Evolutionary conservation across 176 grass and related monocot species (phyloP), one percentile per base, ranked within the genome.

Genomic region (Juncus effusus): DNA sequence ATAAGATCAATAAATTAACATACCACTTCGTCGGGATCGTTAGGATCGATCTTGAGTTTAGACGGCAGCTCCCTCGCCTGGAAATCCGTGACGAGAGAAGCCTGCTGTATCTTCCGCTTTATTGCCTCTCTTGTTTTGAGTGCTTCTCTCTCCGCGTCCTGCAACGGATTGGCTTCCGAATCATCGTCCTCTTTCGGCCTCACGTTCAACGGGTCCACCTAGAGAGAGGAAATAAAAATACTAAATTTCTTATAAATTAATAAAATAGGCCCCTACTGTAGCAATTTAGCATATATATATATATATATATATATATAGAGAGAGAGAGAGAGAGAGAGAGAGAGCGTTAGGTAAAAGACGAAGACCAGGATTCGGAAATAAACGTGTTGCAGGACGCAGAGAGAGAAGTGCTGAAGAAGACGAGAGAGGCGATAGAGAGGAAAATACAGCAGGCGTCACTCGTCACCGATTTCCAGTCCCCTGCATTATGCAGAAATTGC

Each of bases 21-120:
- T 28, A 99, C 94, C 59, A 99, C 88, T 70, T 99, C 94, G 36
- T 99, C 94, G 41, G 89, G 73, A 73, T 99, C 94, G 82, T 65
- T 87, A 50, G 94, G 89, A 67, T 99, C 94, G 3, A 99, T 93
- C n/a, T 70, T 80, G 77, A 93, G 85, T 81, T 99, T 99, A 36
- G 89, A 52, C 35, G 95, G 89, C 69, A 99, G 71, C 45, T 71
- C 80, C 28, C 85, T 82, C 15, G 73, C 67, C 75, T 99, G 88
- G 63, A 93, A 99, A 41, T 91, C 85, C 64, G 86, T 82, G n/a
- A 85, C 83, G 44, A 47, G 9, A 65, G 81, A 75, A 59, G 95
- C 80, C 67, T 99, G 89, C 56, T 87, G 88, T 74, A 99, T 90
- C 67, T 99, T 99, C 72, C 89, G 93, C 74, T 99, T 99, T 65